Evolutionary conservation across 2,329 filamentous ascomycete genomes (phyloP), one percentile per base, ranked within the genome.

Genomic region (Diaporthe ampelina): DNA sequence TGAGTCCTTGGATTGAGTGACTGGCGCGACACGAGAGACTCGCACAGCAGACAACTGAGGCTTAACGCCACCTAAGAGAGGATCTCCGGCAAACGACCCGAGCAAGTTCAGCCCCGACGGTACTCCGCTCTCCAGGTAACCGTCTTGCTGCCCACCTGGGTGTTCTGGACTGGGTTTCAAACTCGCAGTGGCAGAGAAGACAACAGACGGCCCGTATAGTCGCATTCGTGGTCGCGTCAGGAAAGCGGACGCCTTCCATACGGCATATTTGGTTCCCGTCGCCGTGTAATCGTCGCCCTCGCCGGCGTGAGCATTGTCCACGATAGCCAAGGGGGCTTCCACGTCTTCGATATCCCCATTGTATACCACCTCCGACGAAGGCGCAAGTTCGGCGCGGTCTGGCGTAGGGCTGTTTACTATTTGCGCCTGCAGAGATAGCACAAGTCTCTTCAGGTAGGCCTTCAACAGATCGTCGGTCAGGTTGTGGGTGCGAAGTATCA

Each of bases 81-180:
- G 89, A 79, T 95, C 94, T 76, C 86, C 86, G 70, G 88, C 87
- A 75, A 96, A 94, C 4, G 94, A 89, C 79, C 94, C 92, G 19
- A 97, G 89, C n/a, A 96, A 86, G 81, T 96, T 97, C 76, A 94
- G 86, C 1, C 93, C 92, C 9, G 92, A 89, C 0, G 94, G 91
- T 35, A 92, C 83, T 73, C 91, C 90, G 79, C 92, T 94, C 48
- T 90, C 89, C 43, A 96, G 87, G 79, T 94, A 95, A 70, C 93
- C 91, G 74, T 90, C 86, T 13, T 85, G 84, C 29, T 82, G 76
- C 13, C 84, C 82, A 50, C 86, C 84, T 15, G 82, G 80, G 50
- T 84, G 82, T 17, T 85, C 82, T 50, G 83, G 80, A 43, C 87
- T 84, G 3, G 90, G 88, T 79, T 88, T 91, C 76, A 94, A 83